These are phyloP conservation scores for Ustilago crameri DNA, from an alignment of 1,284 basidiomycete species.

Conservation along the genomic window DNA sequence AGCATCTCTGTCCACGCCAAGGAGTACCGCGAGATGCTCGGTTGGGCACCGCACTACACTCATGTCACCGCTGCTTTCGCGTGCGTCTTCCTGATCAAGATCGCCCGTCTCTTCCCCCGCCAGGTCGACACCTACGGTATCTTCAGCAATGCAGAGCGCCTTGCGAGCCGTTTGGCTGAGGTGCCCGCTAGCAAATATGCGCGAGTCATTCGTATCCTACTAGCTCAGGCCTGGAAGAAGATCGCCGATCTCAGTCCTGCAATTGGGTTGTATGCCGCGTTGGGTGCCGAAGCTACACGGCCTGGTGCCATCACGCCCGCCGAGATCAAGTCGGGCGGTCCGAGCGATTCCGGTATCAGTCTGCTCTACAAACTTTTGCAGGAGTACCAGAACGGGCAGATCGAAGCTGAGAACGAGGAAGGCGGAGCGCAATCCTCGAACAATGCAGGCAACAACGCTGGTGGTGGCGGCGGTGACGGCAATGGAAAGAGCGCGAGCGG, in stretches of 20 bases:
- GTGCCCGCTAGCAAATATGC: slow-evolving; percentile 74
- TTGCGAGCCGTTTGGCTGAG: slow-evolving; percentile 82
- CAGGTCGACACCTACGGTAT: slow-evolving; percentile 81
- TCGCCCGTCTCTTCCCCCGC: slow-evolving; percentile 83
- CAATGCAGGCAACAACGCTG: neutral
- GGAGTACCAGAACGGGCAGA: slow-evolving; percentile 41
- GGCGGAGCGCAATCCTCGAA: neutral
- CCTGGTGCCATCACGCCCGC: slow-evolving; percentile 50
- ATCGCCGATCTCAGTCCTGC: slow-evolving; percentile 49
- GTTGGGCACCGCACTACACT: slow-evolving; percentile 90
- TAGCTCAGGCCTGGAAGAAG: slow-evolving; percentile 53
- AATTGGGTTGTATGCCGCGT: slow-evolving; percentile 45
- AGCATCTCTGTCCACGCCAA: slow-evolving; percentile 81
- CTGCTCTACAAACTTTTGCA: slow-evolving; percentile 48
- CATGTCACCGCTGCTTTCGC: slow-evolving; percentile 91
- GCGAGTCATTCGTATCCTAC: slow-evolving; percentile 39
- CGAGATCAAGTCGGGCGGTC: slow-evolving; percentile 48
- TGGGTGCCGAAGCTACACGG: slow-evolving; percentile 42
- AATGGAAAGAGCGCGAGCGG: slow-evolving; percentile 1
- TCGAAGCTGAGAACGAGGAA: slow-evolving; percentile 7
- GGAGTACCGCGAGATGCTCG: slow-evolving; percentile 81
- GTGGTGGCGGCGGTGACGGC: neutral
- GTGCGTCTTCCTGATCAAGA: slow-evolving; percentile 89
- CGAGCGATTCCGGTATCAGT: slow-evolving; percentile 46
- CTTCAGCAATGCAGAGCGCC: slow-evolving; percentile 81